Conservation (phyloP, 352 stramenopile species). For the Pythium plurisporium region DNA sequence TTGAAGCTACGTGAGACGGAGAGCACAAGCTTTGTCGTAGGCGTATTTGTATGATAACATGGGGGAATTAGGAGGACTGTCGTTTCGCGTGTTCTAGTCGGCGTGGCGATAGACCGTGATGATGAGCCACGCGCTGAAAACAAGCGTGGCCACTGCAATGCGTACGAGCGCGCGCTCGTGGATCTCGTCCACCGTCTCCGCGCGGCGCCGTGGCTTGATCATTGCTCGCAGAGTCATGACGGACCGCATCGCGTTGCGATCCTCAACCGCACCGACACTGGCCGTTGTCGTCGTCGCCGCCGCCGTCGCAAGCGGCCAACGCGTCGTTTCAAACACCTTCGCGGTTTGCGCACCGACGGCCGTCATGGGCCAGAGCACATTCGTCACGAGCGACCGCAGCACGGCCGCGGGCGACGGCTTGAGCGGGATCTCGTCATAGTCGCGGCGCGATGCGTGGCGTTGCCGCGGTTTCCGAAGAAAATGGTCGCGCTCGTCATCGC, state of each 20-base stretch:
- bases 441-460: background rate
- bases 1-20: background rate
- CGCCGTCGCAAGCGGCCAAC: background rate
- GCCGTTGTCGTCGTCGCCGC: too few relatives aligned
- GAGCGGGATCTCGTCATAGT: slow-evolving; percentile 15
- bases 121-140: slow-evolving; percentile 30
- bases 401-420: slow-evolving; percentile 9
- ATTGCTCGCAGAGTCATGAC: slow-evolving; percentile 18
- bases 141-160: slow-evolving; percentile 32
- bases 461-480: slow-evolving; percentile 6
- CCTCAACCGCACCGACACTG: slow-evolving; percentile 5
- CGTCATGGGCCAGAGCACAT: slow-evolving; percentile 24
- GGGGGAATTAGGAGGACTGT: background rate
- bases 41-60: background rate
- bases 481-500: slow-evolving; percentile 5
- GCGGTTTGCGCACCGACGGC: slow-evolving; percentile 18
- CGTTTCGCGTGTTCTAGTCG: background rate
- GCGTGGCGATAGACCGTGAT: slow-evolving; percentile 28
- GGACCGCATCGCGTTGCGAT: slow-evolving; percentile 13
- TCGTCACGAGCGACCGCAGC: slow-evolving; percentile 13
- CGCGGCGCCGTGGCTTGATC: slow-evolving; percentile 21
- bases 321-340: slow-evolving; percentile 14
- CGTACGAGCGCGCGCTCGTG: slow-evolving; percentile 31
- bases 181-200: slow-evolving; percentile 35
- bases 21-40: background rate